A percentile compares a stretch with the other conserved stretches of the same genome.
Conservation (phyloP, 139 green algal species). For the Closterium sp. region DNA sequence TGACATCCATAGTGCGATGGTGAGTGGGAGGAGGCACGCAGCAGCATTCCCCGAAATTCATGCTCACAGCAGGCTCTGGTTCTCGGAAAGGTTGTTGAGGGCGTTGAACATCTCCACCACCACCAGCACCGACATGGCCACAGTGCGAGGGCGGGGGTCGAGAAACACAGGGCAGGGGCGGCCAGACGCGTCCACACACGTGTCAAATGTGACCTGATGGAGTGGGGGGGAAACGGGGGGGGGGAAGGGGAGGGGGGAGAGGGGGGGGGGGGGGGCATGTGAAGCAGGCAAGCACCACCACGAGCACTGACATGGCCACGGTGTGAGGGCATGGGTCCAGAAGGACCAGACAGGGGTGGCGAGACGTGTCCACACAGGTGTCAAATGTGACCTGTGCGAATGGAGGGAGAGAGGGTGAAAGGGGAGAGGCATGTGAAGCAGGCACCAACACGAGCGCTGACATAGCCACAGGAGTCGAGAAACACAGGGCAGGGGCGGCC, state of each 20-base stretch:
- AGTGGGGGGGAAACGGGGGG: neutral
- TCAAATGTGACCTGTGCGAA: slow-evolving; percentile 45
- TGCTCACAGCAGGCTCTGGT: slow-evolving; percentile 53
- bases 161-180: slow-evolving; percentile 74
- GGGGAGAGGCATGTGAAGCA: neutral
- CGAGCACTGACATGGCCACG: slow-evolving; percentile 76
- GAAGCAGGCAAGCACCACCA: no score
- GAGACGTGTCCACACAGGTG: slow-evolving; percentile 43
- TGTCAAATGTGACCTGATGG: slow-evolving; percentile 56
- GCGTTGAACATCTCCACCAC: slow-evolving; percentile 65
- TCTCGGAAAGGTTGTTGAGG: slow-evolving; percentile 59
- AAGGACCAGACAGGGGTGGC: slow-evolving; percentile 75
- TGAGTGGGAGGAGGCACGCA: neutral
- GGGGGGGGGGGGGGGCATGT: no score
- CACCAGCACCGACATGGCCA: slow-evolving; percentile 77
- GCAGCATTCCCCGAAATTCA: neutral
- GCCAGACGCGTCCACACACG: slow-evolving; percentile 42
- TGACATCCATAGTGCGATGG: no score
- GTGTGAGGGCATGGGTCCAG: slow-evolving; percentile 66
- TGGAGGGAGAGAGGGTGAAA: neutral
- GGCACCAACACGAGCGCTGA: slow-evolving; percentile 38
- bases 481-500: no score
- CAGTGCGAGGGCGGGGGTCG: slow-evolving; percentile 67
- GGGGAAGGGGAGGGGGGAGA: no score
- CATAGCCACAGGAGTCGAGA: neutral